Conservation (phyloP, 495 filamentous ascomycete species). For the Penicillium herquei region DNA sequence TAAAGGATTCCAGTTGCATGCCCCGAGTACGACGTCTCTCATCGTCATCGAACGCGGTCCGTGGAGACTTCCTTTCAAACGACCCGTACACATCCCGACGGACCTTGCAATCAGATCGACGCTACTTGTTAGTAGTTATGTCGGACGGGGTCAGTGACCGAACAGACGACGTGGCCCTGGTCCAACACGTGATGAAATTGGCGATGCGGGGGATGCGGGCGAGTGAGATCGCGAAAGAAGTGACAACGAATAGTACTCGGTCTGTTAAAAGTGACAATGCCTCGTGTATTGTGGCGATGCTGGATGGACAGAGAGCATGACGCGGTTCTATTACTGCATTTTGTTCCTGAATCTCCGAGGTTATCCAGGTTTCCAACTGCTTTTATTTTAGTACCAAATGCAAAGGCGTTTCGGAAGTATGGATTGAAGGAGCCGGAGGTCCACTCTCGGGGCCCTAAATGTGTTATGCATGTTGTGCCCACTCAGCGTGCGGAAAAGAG, state of each 20-base stretch:
- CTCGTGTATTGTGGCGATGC: conserved; percentile 33
- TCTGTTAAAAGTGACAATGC: conserved; percentile 31
- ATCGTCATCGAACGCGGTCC: conserved; percentile 17
- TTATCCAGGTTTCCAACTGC: background rate
- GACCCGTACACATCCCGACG: conserved; percentile 30
- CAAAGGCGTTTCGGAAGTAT: background rate
- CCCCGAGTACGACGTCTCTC: conserved; percentile 14
- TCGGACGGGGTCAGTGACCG: conserved; percentile 36
- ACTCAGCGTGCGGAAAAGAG: conserved; percentile 1
- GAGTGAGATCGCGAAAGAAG: conserved; percentile 30
- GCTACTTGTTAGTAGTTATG: conserved; percentile 31
- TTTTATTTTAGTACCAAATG: background rate
- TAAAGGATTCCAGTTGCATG: conserved; percentile 5
- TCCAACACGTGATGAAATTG: conserved; percentile 36
- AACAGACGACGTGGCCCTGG: conserved; percentile 27
- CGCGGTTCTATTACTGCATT: too few relatives aligned
- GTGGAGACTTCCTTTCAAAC: conserved; percentile 36
- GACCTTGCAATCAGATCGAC: conserved; percentile 20
- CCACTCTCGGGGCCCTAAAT: background rate
- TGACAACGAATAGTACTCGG: conserved; percentile 17
- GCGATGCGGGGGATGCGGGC: conserved; percentile 32
- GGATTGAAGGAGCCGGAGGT: background rate
- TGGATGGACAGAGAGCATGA: conserved; percentile 28
- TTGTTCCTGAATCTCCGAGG: too few relatives aligned
- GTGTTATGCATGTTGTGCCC: conserved; percentile 22